Percentiles rank a stretch among this genome's conserved stretches.
phyloP scores from a whole-genome alignment of 495 filamentous ascomycete genomes.

The Xylaria scruposa region DNA sequence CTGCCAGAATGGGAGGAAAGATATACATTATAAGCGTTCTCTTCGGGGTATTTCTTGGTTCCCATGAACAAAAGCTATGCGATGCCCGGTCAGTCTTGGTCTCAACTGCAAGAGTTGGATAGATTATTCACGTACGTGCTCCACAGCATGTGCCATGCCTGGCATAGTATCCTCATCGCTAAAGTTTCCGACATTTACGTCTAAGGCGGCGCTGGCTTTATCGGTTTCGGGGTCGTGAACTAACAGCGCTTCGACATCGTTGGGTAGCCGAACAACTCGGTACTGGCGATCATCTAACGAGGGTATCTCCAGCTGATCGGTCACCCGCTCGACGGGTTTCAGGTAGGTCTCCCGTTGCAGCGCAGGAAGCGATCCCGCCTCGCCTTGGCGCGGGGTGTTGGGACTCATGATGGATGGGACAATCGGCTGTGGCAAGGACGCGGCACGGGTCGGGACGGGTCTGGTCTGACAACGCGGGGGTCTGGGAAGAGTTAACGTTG shows the following conservation, averaged over 20 bases:
- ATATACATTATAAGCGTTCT: conserved; percentile 96
- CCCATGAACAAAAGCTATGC: conserved; percentile 94
- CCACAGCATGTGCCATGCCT: conserved; percentile 91
- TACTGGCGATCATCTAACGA: conserved; percentile 89
- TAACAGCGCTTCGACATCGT: conserved; percentile 90
- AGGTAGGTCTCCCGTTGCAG: conserved; percentile 32
- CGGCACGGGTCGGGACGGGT: conserved; percentile 5
- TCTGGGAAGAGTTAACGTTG: conserved; percentile 4
- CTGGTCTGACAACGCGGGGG: conserved; percentile 24
- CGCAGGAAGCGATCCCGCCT: conserved; percentile 37
- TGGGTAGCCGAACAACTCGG: conserved; percentile 82
- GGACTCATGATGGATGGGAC: conserved; percentile 37
- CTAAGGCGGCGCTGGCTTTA: conserved; percentile 93
- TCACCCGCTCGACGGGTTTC: conserved; percentile 68
- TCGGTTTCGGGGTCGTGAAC: conserved; percentile 96
- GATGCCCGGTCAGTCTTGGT: conserved; percentile 31
- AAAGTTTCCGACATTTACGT: conserved; percentile 96
- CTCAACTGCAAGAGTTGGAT: not conserved
- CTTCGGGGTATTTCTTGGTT: conserved; percentile 94
- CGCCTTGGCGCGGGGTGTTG: conserved; percentile 33
- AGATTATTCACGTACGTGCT: conserved; percentile 56
- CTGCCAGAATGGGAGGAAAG: conserved; percentile 85
- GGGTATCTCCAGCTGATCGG: conserved; percentile 84
- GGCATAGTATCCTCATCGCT: conserved; percentile 90
- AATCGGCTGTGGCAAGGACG: conserved; percentile 16